These are phyloP conservation scores for Sclerospora graminicola DNA, from an alignment of 352 stramenopile genomes.

Conservation along the genomic window DNA sequence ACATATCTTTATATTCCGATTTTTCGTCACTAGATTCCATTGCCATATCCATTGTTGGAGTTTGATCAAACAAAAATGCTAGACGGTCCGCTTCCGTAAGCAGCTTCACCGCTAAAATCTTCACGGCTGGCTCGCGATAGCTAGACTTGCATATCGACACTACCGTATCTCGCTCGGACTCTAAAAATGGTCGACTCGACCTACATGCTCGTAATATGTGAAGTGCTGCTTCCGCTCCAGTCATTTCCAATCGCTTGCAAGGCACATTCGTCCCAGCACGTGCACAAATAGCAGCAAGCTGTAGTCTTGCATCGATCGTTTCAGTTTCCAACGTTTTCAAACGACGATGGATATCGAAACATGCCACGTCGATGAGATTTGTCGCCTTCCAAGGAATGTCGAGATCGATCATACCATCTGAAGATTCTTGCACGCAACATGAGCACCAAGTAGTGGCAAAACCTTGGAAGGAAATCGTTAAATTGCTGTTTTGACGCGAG, in stretches of 20 bases:
- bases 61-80: slow-evolving; percentile 33
- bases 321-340: no score
- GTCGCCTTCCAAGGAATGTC: background rate
- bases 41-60: background rate
- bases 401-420: slow-evolving; percentile 16
- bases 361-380: slow-evolving; percentile 9
- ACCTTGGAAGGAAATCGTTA: slow-evolving; percentile 25
- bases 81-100: no score
- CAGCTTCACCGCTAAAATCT: slow-evolving; percentile 19
- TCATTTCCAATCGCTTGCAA: no score
- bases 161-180: slow-evolving; percentile 15
- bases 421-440: slow-evolving; percentile 6
- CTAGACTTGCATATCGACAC: slow-evolving; percentile 15
- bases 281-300: background rate
- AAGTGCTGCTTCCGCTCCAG: no score
- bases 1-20: slow-evolving; percentile 17
- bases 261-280: slow-evolving; percentile 10
- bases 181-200: no score
- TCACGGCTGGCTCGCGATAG: slow-evolving; percentile 28
- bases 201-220: slow-evolving; percentile 28
- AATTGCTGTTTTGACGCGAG: slow-evolving; percentile 30
- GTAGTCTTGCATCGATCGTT: background rate
- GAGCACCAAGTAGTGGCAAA: slow-evolving; percentile 30
- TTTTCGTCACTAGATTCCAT: slow-evolving; percentile 9
- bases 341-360: no score